A percentile compares a stretch with the other conserved stretches of the same genome.
phyloP scores from a whole-genome alignment of 129 eudicot species.

The Flaveria ramosissima region DNA sequence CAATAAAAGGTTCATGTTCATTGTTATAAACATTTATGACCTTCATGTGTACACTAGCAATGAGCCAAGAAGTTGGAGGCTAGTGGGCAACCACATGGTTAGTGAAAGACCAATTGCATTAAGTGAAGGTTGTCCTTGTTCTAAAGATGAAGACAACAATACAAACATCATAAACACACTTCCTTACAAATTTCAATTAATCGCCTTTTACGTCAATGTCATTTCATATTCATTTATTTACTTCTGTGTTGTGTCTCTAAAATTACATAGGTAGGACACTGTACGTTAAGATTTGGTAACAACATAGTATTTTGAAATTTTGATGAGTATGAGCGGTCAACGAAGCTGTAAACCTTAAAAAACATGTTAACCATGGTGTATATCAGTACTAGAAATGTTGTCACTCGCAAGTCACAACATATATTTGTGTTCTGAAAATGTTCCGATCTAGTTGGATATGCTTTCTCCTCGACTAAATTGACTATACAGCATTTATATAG shows the following conservation, averaged over 20 bases:
- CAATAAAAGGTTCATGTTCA: not conserved
- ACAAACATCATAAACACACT: slow-evolving; percentile 22
- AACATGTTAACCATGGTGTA: not conserved
- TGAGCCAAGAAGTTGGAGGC: slow-evolving; percentile 18
- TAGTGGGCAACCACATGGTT: slow-evolving; percentile 25
- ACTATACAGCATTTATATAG: not conserved
- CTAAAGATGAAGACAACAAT: slow-evolving; percentile 20
- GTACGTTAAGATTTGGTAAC: too few relatives aligned
- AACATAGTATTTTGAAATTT: too few relatives aligned
- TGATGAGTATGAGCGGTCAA: too few relatives aligned
- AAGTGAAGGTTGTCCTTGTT: slow-evolving; percentile 40
- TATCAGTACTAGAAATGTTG: not conserved
- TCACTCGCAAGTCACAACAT: too few relatives aligned
- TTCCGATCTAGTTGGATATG: too few relatives aligned
- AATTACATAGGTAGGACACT: not conserved
- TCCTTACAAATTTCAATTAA: slow-evolving; percentile 23
- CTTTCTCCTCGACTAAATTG: too few relatives aligned
- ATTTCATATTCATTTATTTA: not conserved
- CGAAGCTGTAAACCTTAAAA: not conserved
- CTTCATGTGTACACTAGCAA: slow-evolving; percentile 12
- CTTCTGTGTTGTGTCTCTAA: not conserved
- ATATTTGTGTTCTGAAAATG: too few relatives aligned
- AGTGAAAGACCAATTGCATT: slow-evolving; percentile 35
- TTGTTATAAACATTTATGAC: not conserved
- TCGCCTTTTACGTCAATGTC: slow-evolving; percentile 25